Base-by-base conservation (phyloP, 1,284 basidiomycete species). In the Apiotrichum porosum region DNA sequence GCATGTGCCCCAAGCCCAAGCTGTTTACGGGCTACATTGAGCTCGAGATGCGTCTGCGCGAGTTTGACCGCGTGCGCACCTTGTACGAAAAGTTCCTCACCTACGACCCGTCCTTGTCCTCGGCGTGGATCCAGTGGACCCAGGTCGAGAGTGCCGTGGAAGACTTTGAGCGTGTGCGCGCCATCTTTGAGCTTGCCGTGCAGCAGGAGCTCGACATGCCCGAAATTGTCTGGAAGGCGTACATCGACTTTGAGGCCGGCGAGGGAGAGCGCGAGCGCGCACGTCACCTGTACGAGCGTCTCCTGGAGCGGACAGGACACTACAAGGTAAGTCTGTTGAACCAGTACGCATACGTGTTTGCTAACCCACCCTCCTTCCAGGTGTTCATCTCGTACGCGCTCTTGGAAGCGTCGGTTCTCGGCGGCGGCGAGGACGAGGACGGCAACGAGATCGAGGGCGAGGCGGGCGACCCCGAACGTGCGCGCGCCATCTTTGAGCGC, bases 121-220 rank as follows among this genome's bases (percentile, higher is more conserved):
- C 85, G 1, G 88, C 90, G 0, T 99, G 95, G 95, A 95, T 99
- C 72, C 88, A 89, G 69, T 99, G 87, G 72, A 91, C 94, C 12
- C 92, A 97, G 68, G 82, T 98, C 33, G 95, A 98, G 75, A 82
- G 84, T 0, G 88, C 89, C 45, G 80, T 98, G 1, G 89, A 90
- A 71, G 95, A 98, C 72, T 85, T 87, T 67, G 78, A 84, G 22
- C 90, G 95, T 38, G 89, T 92, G 3, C 85, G 97, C 14, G 93
- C 84, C 3, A 92, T 99, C 65, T 98, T 91, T 72, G 93, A 98
- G 72, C 83, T 98, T 32, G 95, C 89, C 3, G 82, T 94, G n/a
- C 78, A 85, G 3, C 95, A 98, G 65, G 83, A 84, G n/a, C 78
- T 98, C 34, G 92, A 95, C 49, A 97, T 97, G 91, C 95, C 95